Evolutionary conservation across 129 eudicot genomes (phyloP), one percentile per base, ranked within the genome.

Genomic region (Dittrichia graveolens): DNA sequence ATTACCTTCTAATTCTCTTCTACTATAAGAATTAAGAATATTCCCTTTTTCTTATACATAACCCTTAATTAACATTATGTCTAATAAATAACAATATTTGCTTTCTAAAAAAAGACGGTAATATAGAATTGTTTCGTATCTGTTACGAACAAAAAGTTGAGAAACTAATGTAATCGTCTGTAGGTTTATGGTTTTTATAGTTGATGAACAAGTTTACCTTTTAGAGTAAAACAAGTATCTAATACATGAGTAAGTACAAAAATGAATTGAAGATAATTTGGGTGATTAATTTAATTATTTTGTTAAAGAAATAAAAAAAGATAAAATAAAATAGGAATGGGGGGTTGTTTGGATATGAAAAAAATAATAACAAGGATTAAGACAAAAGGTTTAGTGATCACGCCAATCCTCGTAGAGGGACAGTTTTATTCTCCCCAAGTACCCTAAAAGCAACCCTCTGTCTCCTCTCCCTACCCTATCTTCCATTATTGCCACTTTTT

Each of bases 341-440:
- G 5, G 47, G 73, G 80, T 68, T 63, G 87, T n/a, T 83, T 80
- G 79, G 35, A 60, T 11, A 46, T 47, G 67, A n/a, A 18, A 81
- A 73, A 84, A 76, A 61, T 69, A 10, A 55, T 46, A 52, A 74
- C 37, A 75, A 14, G 81, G 78, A 75, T 69, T 62, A 68, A 65
- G 80, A 76, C 81, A 85, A 81, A 84, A 74, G 83, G 76, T 78
- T 8, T n/a, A 71, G 67, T 38, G 77, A 78, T 62, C 77, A 78
- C 77, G 82, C 81, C 72, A 78, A 70, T 78, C 81, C 77, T 78
- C 71, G 82, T 78, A 70, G 72, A 70, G 82, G 81, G 82, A 78
- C 82, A 70, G 44, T 70, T 78, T 69, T 78, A 78, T 78, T 78
- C 77, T 42, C 65, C 49, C 61, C 43, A 69, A 48, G 75, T 77